These are phyloP conservation scores for Ogataea nakhonphanomensis DNA, from an alignment of 805 yeast species.

Conservation along the genomic window DNA sequence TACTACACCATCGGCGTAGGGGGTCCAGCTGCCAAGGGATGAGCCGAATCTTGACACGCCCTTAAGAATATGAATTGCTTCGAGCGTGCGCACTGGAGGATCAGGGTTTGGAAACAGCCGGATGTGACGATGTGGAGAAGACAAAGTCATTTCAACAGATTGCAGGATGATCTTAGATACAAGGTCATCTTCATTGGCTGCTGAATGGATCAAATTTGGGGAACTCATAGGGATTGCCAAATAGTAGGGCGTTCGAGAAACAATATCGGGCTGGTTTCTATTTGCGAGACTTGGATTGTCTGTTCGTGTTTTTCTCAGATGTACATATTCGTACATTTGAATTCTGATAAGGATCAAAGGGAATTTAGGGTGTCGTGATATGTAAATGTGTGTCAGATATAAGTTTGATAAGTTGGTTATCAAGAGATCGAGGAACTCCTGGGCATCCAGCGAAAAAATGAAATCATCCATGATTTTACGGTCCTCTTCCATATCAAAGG, in stretches of 20 bases:
- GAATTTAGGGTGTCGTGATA: slow-evolving; percentile 59
- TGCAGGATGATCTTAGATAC: slow-evolving; percentile 56
- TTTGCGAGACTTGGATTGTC: slow-evolving; percentile 2
- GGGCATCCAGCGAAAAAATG: slow-evolving; percentile 44
- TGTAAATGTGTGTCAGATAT: slow-evolving; percentile 63
- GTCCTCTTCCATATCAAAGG: slow-evolving; percentile 18
- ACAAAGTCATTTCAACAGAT: slow-evolving; percentile 52
- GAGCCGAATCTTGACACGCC: slow-evolving; percentile 62
- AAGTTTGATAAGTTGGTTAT: slow-evolving; percentile 45
- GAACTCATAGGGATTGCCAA: slow-evolving; percentile 66
- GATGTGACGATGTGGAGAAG: slow-evolving; percentile 42
- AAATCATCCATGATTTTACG: slow-evolving; percentile 26
- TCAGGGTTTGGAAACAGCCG: slow-evolving; percentile 36
- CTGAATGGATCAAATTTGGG: slow-evolving; percentile 60
- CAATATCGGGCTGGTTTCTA: slow-evolving; percentile 36
- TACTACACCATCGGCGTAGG: slow-evolving; percentile 64
- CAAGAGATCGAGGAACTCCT: slow-evolving; percentile 46
- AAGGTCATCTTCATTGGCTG: slow-evolving; percentile 36
- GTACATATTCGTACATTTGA: slow-evolving; percentile 59
- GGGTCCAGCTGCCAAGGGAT: slow-evolving; percentile 68
- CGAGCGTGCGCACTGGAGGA: slow-evolving; percentile 43
- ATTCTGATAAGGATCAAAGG: slow-evolving; percentile 61
- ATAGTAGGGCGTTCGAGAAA: slow-evolving; percentile 60
- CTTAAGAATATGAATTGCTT: slow-evolving; percentile 52
- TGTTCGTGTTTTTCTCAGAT: slow-evolving; percentile 13